These are phyloP conservation scores for Neurospora tetrasperma DNA, from an alignment of 495 filamentous ascomycete species.

Conservation along the genomic window DNA sequence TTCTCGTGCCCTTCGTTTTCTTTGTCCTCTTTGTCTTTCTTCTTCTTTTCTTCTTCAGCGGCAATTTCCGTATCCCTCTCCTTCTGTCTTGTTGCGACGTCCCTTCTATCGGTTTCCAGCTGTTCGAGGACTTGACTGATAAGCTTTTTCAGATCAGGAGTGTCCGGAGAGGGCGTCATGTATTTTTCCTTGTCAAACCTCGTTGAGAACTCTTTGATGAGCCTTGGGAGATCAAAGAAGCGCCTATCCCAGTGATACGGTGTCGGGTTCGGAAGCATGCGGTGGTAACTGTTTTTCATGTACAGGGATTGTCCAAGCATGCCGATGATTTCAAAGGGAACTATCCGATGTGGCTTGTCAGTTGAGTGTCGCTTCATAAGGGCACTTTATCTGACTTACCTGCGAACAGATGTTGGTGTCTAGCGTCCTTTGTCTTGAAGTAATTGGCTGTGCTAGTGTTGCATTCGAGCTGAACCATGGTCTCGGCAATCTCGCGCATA, in stretches of 20 bases:
- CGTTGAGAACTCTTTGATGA: conserved; percentile 9
- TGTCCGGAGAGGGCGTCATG: too few species aligned
- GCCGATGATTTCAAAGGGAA: conserved; percentile 41
- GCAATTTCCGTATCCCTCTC: too few species aligned
- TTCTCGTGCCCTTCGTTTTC: not conserved
- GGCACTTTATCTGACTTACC: conserved; percentile 17
- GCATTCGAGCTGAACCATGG: conserved; percentile 36
- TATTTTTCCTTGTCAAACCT: too few species aligned
- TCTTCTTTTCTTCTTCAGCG: not conserved
- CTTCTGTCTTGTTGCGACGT: too few species aligned
- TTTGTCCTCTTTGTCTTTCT: not conserved
- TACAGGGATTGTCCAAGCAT: conserved; percentile 40
- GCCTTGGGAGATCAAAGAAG: conserved; percentile 24
- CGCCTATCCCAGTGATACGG: conserved; percentile 36
- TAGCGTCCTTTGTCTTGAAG: conserved; percentile 25
- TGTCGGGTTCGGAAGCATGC: conserved; percentile 41
- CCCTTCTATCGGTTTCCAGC: too few species aligned
- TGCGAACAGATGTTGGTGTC: conserved; percentile 36
- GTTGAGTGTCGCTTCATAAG: too few species aligned
- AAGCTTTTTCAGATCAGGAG: too few species aligned
- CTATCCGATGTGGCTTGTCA: too few species aligned
- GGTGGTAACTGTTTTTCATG: conserved; percentile 29
- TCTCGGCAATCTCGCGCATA: conserved; percentile 30
- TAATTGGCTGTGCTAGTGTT: conserved; percentile 30
- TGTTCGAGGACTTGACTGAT: too few species aligned